These are phyloP conservation scores for Taiozyma sp. DNA, from an alignment of 1,139 yeast species.

Conservation along the genomic window DNA sequence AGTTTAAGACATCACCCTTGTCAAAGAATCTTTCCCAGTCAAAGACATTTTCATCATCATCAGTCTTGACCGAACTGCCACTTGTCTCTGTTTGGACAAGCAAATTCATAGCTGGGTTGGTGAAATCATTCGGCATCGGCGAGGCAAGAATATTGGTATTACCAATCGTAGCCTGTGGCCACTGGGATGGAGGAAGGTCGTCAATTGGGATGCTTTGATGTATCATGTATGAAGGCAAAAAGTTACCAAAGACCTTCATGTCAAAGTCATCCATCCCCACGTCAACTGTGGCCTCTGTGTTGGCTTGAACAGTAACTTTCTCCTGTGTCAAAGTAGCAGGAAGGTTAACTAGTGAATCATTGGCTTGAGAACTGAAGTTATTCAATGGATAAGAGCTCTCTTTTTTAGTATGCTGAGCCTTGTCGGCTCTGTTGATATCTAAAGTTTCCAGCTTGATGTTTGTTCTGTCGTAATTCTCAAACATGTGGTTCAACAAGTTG, in stretches of 20 bases:
- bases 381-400: constrained; percentile 6
- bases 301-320: constrained; percentile 1
- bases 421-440: constrained; percentile 8
- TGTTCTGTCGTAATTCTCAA: constrained; percentile 63
- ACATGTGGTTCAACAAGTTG: constrained; percentile 65
- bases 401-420: constrained; percentile 1
- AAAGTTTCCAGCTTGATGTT: constrained; percentile 36
- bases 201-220: constrained; percentile 23
- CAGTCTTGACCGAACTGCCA: constrained; percentile 4
- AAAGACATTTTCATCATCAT: constrained; percentile 14
- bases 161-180: background rate
- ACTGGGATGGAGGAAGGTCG: background rate
- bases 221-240: constrained; percentile 74
- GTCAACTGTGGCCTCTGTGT: constrained; percentile 32
- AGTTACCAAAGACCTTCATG: constrained; percentile 74
- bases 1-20: constrained; percentile 8
- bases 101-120: background rate
- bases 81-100: background rate
- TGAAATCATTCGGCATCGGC: background rate
- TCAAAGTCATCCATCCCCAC: constrained; percentile 81
- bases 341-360: constrained; percentile 4
- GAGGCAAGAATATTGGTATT: background rate
- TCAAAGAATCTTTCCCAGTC: constrained; percentile 17
- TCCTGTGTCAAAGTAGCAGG: constrained; percentile 9
- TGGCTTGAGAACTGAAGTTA: constrained; percentile 5